phyloP scores from a whole-genome alignment of 345 rosid species.

The Ricinus communis region DNA sequence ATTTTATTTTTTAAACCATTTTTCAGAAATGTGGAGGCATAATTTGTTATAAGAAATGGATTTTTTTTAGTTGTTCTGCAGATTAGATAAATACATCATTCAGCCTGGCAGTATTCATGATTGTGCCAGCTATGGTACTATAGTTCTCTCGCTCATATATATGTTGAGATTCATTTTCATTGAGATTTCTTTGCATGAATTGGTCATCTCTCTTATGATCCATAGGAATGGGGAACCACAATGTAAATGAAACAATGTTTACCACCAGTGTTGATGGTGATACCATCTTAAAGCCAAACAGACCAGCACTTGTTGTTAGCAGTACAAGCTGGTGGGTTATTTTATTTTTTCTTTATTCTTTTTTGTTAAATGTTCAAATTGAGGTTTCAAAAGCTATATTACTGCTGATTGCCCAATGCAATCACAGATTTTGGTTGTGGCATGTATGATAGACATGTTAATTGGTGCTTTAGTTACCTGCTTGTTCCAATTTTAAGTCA shows the following conservation, averaged over 20 bases:
- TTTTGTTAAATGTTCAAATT: too few relatives aligned
- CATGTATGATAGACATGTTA: background rate
- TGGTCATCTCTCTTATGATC: slow-evolving; percentile 18
- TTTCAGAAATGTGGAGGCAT: background rate
- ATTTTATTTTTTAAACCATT: background rate
- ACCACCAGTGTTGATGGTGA: slow-evolving; percentile 41
- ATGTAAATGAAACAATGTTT: slow-evolving; percentile 56
- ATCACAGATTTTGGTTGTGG: background rate
- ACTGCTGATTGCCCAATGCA: background rate
- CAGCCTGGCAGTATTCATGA: slow-evolving; percentile 58
- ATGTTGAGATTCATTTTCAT: slow-evolving; percentile 1
- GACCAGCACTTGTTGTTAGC: slow-evolving; percentile 95
- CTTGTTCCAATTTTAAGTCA: background rate
- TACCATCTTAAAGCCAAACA: slow-evolving; percentile 55
- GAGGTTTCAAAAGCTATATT: background rate
- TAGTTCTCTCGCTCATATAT: background rate
- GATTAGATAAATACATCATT: slow-evolving; percentile 55
- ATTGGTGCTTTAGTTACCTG: background rate
- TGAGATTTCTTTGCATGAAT: background rate
- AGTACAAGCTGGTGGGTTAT: slow-evolving; percentile 92
- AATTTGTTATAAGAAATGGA: slow-evolving; percentile 20
- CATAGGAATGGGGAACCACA: slow-evolving; percentile 30
- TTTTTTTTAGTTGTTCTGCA: slow-evolving; percentile 71
- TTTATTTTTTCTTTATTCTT: too few relatives aligned
- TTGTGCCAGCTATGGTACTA: slow-evolving; percentile 61